A percentile compares a stretch with the other conserved stretches of the same genome.
Conservation (phyloP, 78 protist species). For the Dictyostelium citrinum region DNA sequence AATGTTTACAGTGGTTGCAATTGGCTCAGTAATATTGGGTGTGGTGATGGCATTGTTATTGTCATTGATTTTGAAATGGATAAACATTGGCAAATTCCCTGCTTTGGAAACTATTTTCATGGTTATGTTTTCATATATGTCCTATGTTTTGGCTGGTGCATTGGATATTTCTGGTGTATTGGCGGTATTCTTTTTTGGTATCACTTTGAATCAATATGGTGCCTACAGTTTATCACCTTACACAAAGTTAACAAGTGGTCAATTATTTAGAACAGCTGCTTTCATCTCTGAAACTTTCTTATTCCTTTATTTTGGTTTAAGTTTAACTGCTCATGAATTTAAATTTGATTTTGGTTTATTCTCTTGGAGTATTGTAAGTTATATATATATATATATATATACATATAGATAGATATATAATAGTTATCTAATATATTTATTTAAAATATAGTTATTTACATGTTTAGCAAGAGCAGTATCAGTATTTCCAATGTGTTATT, state of each 20-base stretch:
- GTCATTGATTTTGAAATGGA: conserved; percentile 39
- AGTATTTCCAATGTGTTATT: conserved; percentile 59
- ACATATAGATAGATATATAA: no score
- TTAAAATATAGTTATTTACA: conserved; percentile 4
- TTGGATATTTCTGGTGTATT: conserved; percentile 64
- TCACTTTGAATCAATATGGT: conserved; percentile 78
- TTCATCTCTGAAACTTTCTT: conserved; percentile 82
- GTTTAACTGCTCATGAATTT: conserved; percentile 25
- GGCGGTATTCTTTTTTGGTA: conserved; percentile 84
- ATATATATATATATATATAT: not conserved
- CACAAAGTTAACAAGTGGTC: conserved; percentile 58
- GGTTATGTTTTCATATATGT: conserved; percentile 73
- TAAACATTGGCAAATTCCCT: conserved; percentile 54
- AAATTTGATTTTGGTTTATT: conserved; percentile 44
- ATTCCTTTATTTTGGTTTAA: conserved; percentile 81
- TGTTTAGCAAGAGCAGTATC: conserved; percentile 42
- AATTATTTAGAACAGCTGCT: conserved; percentile 78
- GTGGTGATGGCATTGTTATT: conserved; percentile 50
- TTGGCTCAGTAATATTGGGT: conserved; percentile 49
- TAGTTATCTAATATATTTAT: not conserved
- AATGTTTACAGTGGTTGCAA: conserved; percentile 16
- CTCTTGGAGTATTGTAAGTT: conserved; percentile 56
- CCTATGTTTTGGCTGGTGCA: conserved; percentile 54
- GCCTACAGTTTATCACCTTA: conserved; percentile 72
- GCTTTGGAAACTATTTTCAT: conserved; percentile 69